Percentiles rank a stretch among this genome's conserved stretches.
These are phyloP conservation scores for Obelidium mucronatum DNA, from an alignment of 192 early-diverging fungal species.

Conservation along the genomic window DNA sequence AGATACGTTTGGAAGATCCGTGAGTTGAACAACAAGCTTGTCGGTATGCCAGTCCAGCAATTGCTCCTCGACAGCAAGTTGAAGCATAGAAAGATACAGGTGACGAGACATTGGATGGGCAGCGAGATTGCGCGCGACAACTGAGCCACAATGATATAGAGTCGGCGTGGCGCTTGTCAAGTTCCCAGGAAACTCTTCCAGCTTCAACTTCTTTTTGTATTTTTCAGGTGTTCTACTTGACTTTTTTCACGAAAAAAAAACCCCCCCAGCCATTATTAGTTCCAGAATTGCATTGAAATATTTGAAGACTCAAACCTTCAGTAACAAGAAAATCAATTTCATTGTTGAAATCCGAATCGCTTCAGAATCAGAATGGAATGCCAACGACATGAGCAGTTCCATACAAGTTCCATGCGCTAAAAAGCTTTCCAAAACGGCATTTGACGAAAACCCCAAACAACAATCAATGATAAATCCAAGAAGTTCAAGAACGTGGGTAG, in stretches of 20 bases:
- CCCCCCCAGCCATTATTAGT: background rate
- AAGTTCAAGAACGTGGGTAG: slow-evolving; percentile 26
- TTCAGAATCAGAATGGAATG: slow-evolving; percentile 13
- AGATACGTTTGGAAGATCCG: slow-evolving; percentile 30
- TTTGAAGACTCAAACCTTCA: slow-evolving; percentile 22
- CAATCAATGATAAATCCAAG: slow-evolving; percentile 20
- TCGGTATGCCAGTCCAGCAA: slow-evolving; percentile 39
- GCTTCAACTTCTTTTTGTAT: slow-evolving; percentile 42
- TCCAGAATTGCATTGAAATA: background rate
- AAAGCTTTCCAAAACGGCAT: slow-evolving; percentile 26
- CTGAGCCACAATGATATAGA: background rate
- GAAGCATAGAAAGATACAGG: slow-evolving; percentile 42
- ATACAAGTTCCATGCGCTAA: background rate
- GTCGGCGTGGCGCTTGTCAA: slow-evolving; percentile 11
- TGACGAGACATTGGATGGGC: slow-evolving; percentile 2
- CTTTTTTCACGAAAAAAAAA: background rate
- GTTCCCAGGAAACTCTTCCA: slow-evolving; percentile 40
- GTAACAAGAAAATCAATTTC: slow-evolving; percentile 28
- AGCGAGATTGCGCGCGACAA: slow-evolving; percentile 20
- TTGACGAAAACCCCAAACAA: slow-evolving; percentile 17
- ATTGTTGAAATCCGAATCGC: background rate
- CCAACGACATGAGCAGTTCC: slow-evolving; percentile 27
- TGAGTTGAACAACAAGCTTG: slow-evolving; percentile 10
- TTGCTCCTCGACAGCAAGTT: slow-evolving; percentile 45
- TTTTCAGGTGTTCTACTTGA: slow-evolving; percentile 41